phyloP scores from a whole-genome alignment of 2,329 filamentous ascomycete genomes.

The Beauveria varroae region DNA sequence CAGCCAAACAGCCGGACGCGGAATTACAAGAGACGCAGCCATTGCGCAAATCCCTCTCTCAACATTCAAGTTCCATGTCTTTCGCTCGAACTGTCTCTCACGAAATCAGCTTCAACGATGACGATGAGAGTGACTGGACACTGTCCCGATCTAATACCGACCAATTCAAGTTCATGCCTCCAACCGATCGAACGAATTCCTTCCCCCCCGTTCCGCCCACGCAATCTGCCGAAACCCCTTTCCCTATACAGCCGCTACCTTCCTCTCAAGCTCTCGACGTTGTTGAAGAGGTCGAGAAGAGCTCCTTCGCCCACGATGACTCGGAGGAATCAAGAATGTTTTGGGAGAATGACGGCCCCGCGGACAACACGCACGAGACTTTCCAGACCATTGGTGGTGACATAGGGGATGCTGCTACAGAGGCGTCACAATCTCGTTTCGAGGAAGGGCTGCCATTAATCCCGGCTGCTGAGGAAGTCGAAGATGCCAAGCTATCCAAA shows the following conservation, averaged over 20 bases:
- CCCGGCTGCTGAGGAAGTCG: constrained; percentile 21
- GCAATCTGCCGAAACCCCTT: constrained; percentile 18
- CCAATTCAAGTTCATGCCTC: constrained; percentile 52
- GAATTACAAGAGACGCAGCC: not conserved
- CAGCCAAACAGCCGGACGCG: not conserved
- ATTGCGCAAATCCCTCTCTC: constrained; percentile 22
- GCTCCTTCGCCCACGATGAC: constrained; percentile 36
- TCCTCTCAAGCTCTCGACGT: constrained; percentile 47
- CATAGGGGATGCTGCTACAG: constrained; percentile 30
- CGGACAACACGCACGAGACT: not conserved
- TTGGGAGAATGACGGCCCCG: not conserved
- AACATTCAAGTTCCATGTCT: constrained; percentile 54
- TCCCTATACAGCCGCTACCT: constrained; percentile 33
- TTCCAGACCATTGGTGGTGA: constrained; percentile 36
- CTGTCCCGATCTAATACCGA: constrained; percentile 45
- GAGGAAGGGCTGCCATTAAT: constrained; percentile 65
- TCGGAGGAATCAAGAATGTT: constrained; percentile 15
- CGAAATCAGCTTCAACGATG: constrained; percentile 52
- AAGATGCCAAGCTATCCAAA: not conserved
- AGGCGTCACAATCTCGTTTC: constrained; percentile 50
- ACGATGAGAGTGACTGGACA: constrained; percentile 53
- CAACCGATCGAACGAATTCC: constrained; percentile 53
- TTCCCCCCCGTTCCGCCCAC: constrained; percentile 50
- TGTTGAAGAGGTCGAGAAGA: constrained; percentile 44
- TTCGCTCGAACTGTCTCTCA: constrained; percentile 58